Evolutionary conservation across 345 rosid genomes (phyloP).

Genomic region (Moringa oleifera): DNA sequence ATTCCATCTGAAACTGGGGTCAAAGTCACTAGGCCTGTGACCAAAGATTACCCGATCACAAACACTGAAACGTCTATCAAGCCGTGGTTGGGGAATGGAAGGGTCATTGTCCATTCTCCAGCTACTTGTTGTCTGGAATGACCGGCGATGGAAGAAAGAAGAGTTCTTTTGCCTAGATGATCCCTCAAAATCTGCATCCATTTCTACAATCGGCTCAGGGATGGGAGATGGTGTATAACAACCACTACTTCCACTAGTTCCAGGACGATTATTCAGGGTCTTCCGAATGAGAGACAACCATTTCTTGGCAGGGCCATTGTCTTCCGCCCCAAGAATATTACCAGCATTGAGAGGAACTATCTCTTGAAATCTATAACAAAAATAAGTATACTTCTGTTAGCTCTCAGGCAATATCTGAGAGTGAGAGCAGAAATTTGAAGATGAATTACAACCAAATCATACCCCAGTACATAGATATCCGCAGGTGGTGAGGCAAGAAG

Average conservation of each 20-base stretch:
- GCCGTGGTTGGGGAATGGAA: slow-evolving; percentile 54
- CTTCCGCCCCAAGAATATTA: slow-evolving; percentile 94
- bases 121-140: slow-evolving; percentile 82
- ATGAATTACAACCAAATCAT: slow-evolving; percentile 13
- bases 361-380: slow-evolving; percentile 77
- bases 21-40: slow-evolving; percentile 75
- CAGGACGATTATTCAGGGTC: slow-evolving; percentile 85
- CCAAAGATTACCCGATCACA: slow-evolving; percentile 87
- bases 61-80: slow-evolving; percentile 83
- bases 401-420: slow-evolving; percentile 1
- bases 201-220: slow-evolving; percentile 84
- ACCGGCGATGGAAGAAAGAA: slow-evolving; percentile 77
- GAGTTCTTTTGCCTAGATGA: slow-evolving; percentile 83
- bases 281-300: slow-evolving; percentile 80
- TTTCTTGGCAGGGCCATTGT: slow-evolving; percentile 96
- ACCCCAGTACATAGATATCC: slow-evolving; percentile 97
- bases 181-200: slow-evolving; percentile 92
- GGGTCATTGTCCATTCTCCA: slow-evolving; percentile 85
- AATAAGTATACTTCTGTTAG: slow-evolving; percentile 7
- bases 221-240: slow-evolving; percentile 87
- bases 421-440: slow-evolving; percentile 12
- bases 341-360: slow-evolving; percentile 98
- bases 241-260: slow-evolving; percentile 63
- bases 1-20: slow-evolving; percentile 46
- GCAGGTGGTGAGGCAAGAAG: slow-evolving; percentile 96